Conservation (phyloP, 768 basidiomycete genomes). For the Lyophyllum semitale region DNA sequence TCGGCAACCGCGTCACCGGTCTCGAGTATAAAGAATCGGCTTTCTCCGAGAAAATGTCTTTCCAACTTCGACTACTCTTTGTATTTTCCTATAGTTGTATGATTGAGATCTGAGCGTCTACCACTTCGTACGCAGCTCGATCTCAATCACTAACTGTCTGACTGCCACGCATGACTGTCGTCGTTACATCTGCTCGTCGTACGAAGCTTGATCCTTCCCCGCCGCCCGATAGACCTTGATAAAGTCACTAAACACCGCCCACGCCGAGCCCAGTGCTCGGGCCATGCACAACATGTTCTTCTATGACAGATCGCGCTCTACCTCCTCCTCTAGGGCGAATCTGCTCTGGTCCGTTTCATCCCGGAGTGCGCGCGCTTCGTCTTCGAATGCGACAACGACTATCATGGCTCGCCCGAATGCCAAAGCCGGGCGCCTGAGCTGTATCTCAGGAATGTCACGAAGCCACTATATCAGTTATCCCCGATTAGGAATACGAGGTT, state of each 20-base stretch:
- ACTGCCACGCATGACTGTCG: too few species aligned
- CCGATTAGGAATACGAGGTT: constrained; percentile 97
- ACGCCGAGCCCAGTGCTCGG: constrained; percentile 92
- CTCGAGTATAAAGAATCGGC: too few species aligned
- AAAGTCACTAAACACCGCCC: constrained; percentile 78
- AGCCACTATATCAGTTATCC: constrained; percentile 93
- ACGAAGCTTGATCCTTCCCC: too few species aligned
- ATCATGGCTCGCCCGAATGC: constrained; percentile 98
- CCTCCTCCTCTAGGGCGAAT: constrained; percentile 97
- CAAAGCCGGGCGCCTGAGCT: constrained; percentile 92
- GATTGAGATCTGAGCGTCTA: too few species aligned
- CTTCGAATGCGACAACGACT: constrained; percentile 99
- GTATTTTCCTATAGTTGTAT: too few species aligned
- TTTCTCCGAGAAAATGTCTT: too few species aligned
- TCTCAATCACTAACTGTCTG: too few species aligned
- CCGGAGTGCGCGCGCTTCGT: constrained; percentile 99
- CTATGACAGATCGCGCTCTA: constrained; percentile 95
- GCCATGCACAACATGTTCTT: constrained; percentile 99
- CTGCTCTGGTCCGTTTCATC: constrained; percentile 93
- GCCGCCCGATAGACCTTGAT: too few species aligned
- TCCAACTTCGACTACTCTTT: too few species aligned
- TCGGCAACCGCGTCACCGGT: too few species aligned
- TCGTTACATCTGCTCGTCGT: too few species aligned
- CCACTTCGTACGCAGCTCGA: too few species aligned
- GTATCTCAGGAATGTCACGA: constrained; percentile 88